phyloP scores from a whole-genome alignment of 164 flowering plant genomes.

The Tetracentron sinense region DNA sequence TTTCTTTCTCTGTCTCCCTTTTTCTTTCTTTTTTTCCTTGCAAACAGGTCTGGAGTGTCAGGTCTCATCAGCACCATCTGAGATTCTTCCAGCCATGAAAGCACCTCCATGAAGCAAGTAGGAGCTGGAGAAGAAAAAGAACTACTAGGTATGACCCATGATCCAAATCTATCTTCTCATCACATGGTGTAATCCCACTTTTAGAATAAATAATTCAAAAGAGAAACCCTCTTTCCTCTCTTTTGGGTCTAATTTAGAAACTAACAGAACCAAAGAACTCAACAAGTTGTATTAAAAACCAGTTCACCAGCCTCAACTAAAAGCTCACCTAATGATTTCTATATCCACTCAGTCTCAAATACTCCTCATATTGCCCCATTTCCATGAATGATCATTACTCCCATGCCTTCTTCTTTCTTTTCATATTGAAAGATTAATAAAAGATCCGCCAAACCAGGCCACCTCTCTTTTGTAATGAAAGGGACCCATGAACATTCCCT shows the following conservation, averaged over 20 bases:
- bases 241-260: neutral
- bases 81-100: slow-evolving; percentile 33
- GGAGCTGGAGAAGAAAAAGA: slow-evolving; percentile 9
- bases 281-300: slow-evolving; percentile 1
- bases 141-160: slow-evolving; percentile 15
- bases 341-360: slow-evolving; percentile 14
- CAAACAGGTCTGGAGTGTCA: slow-evolving; percentile 23
- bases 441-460: slow-evolving; percentile 40
- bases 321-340: slow-evolving; percentile 25
- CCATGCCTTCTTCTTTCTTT: slow-evolving; percentile 17
- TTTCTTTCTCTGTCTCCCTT: neutral
- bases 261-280: neutral
- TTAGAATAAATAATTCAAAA: no score
- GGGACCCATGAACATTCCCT: slow-evolving; percentile 86
- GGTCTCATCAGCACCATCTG: slow-evolving; percentile 24
- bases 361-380: no score
- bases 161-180: slow-evolving; percentile 8
- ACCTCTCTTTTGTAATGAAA: slow-evolving; percentile 21
- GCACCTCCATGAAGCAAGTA: no score
- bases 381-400: slow-evolving; percentile 30
- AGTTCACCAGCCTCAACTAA: slow-evolving; percentile 24
- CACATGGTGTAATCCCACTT: slow-evolving; percentile 6
- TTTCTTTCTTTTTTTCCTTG: neutral
- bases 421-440: slow-evolving; percentile 18
- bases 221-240: neutral